phyloP scores from a whole-genome alignment of 495 filamentous ascomycete species.

The Penicillium verhagenii region DNA sequence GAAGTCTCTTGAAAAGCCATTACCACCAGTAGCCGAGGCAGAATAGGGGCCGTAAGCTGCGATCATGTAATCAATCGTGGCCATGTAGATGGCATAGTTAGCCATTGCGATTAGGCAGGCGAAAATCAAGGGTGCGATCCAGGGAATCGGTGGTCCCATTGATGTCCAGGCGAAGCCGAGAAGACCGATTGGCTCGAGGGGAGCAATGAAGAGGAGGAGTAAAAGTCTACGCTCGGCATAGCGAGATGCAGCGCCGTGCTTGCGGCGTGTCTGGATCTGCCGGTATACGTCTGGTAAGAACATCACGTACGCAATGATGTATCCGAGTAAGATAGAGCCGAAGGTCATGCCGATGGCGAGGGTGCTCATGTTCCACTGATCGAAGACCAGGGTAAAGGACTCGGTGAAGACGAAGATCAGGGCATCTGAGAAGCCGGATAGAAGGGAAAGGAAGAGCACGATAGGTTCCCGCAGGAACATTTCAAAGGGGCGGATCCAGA shows the following conservation, averaged over 20 bases:
- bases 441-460: slow-evolving; percentile 66
- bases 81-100: slow-evolving; percentile 75
- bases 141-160: slow-evolving; percentile 58
- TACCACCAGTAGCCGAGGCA: slow-evolving; percentile 74
- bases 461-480: slow-evolving; percentile 81
- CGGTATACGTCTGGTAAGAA: slow-evolving; percentile 64
- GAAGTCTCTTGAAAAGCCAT: slow-evolving; percentile 53
- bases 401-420: slow-evolving; percentile 79
- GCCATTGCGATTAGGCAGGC: slow-evolving; percentile 63
- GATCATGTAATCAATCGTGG: slow-evolving; percentile 86
- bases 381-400: slow-evolving; percentile 62
- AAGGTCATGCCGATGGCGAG: slow-evolving; percentile 61
- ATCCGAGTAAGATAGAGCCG: slow-evolving; percentile 62
- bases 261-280: slow-evolving; percentile 44
- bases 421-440: slow-evolving; percentile 77
- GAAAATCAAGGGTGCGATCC: slow-evolving; percentile 61
- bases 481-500: slow-evolving; percentile 71
- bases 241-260: slow-evolving; percentile 49
- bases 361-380: slow-evolving; percentile 60
- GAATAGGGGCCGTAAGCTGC: slow-evolving; percentile 75
- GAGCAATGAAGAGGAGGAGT: slow-evolving; percentile 59
- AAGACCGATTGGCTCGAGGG: slow-evolving; percentile 64
- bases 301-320: slow-evolving; percentile 59
- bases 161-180: slow-evolving; percentile 69
- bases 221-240: slow-evolving; percentile 58